Evolutionary conservation across 1,139 yeast species (phyloP), one percentile per base, ranked within the genome.

Genomic region (Debaryomyces udenii): DNA sequence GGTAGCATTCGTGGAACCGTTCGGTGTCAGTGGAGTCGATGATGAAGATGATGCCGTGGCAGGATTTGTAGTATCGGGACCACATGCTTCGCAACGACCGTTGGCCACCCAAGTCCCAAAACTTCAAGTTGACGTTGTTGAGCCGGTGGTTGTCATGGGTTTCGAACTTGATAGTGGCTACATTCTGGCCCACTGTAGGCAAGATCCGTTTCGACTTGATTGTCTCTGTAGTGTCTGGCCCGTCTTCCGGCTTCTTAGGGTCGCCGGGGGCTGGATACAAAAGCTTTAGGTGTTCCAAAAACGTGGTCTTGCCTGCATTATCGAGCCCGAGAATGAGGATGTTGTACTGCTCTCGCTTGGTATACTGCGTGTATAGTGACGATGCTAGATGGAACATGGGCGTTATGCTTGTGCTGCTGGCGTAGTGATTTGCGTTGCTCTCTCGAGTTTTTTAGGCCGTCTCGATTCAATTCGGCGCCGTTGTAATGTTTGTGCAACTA

Each of bases 71-170:
- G 67, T 93, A 93, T 44, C 89, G 80, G 10, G 85, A 76, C 99
- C 99, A 93, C 75, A 93, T 74, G 28, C 81, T 72, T 37, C 98
- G 73, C 39, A 93, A 68, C 18, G 87, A 74, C 56, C 81, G 83
- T 62, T 93, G 98, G 4, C 99, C 99, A 6, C 98, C 98, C 31
- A 93, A 81, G 62, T 93, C 99, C 98, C 98, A 93, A 52, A 93
- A 80, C 57, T 90, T 88, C 43, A 93, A 68, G 44, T 76, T 71
- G 39, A 78, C 73, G 39, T 78, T 77, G 45, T 76, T 74, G 45
- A 81, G 68, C 35, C 63, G 66, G 30, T 61, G 55, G 16, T 60
- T 63, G 26, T 52, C 42, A 29, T 55, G 43, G 17, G 66, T 52
- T 43, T 69, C 71, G 46, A 68, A 72, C 45, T 61, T 62, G 24